Evolutionary conservation across 1,284 basidiomycete species (phyloP), one percentile per base, ranked within the genome.

Genomic region (Volvariella surrecta): DNA sequence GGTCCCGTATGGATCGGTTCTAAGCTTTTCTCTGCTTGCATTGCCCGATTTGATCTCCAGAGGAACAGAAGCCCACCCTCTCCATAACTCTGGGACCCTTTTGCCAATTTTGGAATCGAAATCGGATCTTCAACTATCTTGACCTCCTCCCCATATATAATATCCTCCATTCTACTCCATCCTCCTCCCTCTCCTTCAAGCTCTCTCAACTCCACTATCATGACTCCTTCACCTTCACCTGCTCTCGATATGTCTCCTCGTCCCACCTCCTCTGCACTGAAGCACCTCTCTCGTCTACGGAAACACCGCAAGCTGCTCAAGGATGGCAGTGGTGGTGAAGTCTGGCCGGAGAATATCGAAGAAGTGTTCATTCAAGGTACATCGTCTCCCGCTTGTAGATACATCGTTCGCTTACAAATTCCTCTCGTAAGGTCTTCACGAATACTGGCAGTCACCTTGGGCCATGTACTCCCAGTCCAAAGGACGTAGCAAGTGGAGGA

Each of bases 221-320:
- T 51, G 49, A 28, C 24, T 6, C 24, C 24, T 6, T 41, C 50
- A 37, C 52, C 45, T 51, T 54, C 53, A 50, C 49, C 34, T 15
- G 18, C 38, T 48, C 59, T 39, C 24, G 24, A 28, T 11, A 11
- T 28, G 53, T 56, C 49, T 46, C 58, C 49, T 50, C 55, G 42
- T 54, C 48, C 44, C 49, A 53, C 59, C 16, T 52, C 50, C 40
- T 6, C 24, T 11, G 11, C 24, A 11, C 6, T 28, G 24, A 67
- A 67, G 53, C 70, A 73, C 45, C 74, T 85, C 57, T 87, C 82
- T 1, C 85, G 85, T 20, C 79, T 82, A 58, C 72, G 85, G 45
- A 87, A 88, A 52, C 85, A 89, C 63, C 71, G 82, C 54, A 88
- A 88, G 59, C 78, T 88, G 50, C 70, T 88, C 62, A 87, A 86